These are phyloP conservation scores for Arachis monticola DNA, from an alignment of 331 rosid genomes.

Conservation along the genomic window DNA sequence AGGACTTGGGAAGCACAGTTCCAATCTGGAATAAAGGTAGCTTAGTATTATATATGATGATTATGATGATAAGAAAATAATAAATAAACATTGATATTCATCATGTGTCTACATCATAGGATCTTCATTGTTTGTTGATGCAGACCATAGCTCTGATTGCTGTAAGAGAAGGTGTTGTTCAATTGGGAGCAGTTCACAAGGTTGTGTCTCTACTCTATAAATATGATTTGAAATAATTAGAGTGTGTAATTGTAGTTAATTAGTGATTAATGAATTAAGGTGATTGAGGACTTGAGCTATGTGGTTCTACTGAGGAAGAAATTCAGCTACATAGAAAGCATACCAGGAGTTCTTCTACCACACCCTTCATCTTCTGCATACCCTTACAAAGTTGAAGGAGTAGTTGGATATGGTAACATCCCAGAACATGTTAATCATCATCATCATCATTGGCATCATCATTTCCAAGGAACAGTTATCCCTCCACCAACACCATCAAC, in stretches of 20 bases:
- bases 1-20: conserved; percentile 99
- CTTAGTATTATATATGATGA: too few relatives aligned
- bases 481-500: conserved; percentile 39
- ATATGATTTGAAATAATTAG: too few relatives aligned
- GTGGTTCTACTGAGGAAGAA: conserved; percentile 81
- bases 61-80: too few relatives aligned
- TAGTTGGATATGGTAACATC: conserved; percentile 46
- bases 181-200: conserved; percentile 86
- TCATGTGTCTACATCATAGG: background rate
- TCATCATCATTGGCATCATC: conserved; percentile 47
- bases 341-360: conserved; percentile 93
- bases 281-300: conserved; percentile 85
- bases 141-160: conserved; percentile 95
- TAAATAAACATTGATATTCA: background rate
- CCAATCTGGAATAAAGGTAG: conserved; percentile 97
- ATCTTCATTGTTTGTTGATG: conserved; percentile 25
- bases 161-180: conserved; percentile 95
- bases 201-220: conserved; percentile 30
- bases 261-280: conserved; percentile 44
- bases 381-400: conserved; percentile 56
- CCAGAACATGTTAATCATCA: conserved; percentile 41
- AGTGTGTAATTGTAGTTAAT: too few relatives aligned
- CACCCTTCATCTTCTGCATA: conserved; percentile 82
- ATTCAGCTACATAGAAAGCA: conserved; percentile 92
- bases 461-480: conserved; percentile 49